Conservation (phyloP, 257 asterid genomes). For the Nicotiana sylvestris region DNA sequence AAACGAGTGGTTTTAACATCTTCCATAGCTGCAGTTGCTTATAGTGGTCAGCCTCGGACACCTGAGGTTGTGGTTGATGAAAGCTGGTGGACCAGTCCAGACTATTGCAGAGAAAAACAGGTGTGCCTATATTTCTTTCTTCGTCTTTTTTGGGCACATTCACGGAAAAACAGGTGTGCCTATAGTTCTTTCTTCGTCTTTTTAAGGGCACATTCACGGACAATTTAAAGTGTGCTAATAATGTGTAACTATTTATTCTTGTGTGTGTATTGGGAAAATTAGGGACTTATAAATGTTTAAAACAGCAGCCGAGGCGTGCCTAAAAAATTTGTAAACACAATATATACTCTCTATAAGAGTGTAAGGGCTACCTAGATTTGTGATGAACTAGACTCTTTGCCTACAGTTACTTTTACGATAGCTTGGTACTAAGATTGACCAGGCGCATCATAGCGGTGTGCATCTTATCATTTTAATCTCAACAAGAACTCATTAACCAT, state of each 20-base stretch:
- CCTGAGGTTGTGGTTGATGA: conserved; percentile 70
- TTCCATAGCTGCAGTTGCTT: conserved; percentile 69
- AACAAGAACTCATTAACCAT: background rate
- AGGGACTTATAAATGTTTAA: background rate
- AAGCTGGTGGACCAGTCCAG: conserved; percentile 65
- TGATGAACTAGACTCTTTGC: background rate
- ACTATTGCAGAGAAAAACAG: conserved; percentile 46
- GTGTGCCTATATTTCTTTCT: conserved; percentile 9
- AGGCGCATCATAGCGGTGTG: background rate
- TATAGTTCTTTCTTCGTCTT: background rate
- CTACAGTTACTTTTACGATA: background rate
- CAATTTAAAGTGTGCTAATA: background rate
- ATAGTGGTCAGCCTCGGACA: conserved; percentile 50
- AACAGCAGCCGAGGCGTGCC: background rate
- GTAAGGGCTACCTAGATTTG: background rate
- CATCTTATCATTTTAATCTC: background rate
- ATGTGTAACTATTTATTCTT: background rate
- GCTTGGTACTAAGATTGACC: background rate
- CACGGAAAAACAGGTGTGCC: background rate
- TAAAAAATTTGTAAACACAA: background rate
- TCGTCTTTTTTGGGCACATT: background rate
- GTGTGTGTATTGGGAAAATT: background rate
- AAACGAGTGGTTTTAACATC: conserved; percentile 73
- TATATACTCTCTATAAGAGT: background rate
- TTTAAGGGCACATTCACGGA: background rate